These are phyloP conservation scores for Rosa rugosa DNA, from an alignment of 306 rosid species.

Conservation along the genomic window DNA sequence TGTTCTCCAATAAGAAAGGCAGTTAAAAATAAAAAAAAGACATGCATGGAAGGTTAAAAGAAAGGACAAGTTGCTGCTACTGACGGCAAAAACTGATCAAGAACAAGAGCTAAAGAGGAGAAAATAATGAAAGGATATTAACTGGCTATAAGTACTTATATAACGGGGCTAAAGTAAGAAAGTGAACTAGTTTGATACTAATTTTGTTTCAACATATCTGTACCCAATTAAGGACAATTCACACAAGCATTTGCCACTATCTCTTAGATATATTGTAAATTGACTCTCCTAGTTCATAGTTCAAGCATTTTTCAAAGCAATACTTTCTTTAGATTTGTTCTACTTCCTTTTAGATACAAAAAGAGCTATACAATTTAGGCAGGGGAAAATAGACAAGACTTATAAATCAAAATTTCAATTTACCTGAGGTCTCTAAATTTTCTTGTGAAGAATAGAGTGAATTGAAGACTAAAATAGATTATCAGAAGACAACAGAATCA, in stretches of 20 bases:
- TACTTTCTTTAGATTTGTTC: not conserved
- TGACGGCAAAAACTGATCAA: not conserved
- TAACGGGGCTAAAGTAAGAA: not conserved
- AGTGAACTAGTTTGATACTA: not conserved
- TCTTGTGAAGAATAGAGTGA: not conserved
- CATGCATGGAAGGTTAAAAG: constrained; percentile 9
- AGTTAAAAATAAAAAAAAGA: not conserved
- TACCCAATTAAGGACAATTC: not conserved
- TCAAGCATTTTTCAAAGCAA: not conserved
- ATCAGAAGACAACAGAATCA: not conserved
- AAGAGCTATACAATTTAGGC: not conserved
- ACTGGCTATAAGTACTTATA: not conserved
- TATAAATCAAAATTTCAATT: not conserved
- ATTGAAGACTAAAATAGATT: not conserved
- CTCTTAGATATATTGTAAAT: not conserved
- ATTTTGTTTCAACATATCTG: constrained; percentile 5
- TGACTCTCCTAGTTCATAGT: not conserved
- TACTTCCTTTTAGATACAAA: not conserved
- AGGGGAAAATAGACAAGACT: too few relatives aligned
- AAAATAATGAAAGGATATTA: not conserved
- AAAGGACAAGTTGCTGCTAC: constrained; percentile 3
- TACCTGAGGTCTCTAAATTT: not conserved
- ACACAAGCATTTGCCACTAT: not conserved
- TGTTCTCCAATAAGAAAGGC: constrained; percentile 32
- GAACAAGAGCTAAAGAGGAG: not conserved